Base-by-base conservation (phyloP, 257 asterid species). In the Solanum sitiens region DNA sequence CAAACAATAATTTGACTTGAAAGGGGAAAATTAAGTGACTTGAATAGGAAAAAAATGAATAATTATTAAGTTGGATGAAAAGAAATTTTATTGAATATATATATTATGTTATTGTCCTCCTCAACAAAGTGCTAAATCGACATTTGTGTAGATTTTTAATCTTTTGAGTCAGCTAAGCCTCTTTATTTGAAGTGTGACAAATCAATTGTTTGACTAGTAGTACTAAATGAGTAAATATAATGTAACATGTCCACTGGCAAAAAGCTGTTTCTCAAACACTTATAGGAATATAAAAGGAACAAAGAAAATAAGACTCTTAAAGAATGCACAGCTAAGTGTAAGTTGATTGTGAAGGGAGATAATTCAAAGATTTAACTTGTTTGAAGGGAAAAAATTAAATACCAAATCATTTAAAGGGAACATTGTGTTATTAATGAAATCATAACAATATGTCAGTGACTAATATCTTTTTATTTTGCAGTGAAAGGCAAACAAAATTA, bases 191-290 rank as follows among this genome's bases (percentile, higher is more conserved):
- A 82, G 76, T 50, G 67, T 50, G 87, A 56, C 56, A 80, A 80
- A 88, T 89, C 87, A 71, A 32, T 40, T 89, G 42, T 86, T 53
- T 65, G 90, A 70, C 79, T 89, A 37, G 42, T 80, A 53, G 15
- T 42, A 47, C 25, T 61, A 61, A 61, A 23, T 9, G 70, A 71
- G 67, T 70, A 89, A 47, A 80, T 50, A 77, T 74, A 70, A 79
- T 50, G 85, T 74, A 70, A 79, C 86, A 86, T 68, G 40, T 68
- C 74, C 56, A 45, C 21, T 33, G 86, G 50, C 83, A 85, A 76
- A 11, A 20, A 30, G 83, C 53, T 40, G 47, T 59, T 25, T 77
- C 32, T 45, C 53, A 27, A 23, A 56, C 16, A 45, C 21, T 79
- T 23, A 3, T 2, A 7, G 33, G 33, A 74, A 74, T 39, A 42